These are phyloP conservation scores for Echinochloa phyllopogon DNA, from an alignment of 176 grass and related monocot species.

Conservation along the genomic window DNA sequence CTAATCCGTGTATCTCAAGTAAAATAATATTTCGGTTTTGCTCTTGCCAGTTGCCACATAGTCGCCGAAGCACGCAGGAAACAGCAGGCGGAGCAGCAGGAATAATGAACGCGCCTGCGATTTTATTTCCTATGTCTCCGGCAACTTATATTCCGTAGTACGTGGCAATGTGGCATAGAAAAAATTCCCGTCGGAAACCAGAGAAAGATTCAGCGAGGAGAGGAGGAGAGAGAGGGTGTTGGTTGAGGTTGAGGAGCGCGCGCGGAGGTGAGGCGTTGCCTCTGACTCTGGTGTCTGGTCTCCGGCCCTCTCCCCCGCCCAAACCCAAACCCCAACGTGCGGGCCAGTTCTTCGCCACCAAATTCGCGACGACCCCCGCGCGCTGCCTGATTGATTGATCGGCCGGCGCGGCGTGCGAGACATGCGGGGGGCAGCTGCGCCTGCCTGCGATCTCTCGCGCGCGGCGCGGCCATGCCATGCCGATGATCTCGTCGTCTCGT, in stretches of 20 bases:
- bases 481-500: constrained; percentile 26
- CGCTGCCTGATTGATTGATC: constrained; percentile 17
- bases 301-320: neutral
- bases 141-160: constrained; percentile 10
- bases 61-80: constrained; percentile 20
- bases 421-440: neutral
- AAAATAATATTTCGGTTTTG: neutral
- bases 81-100: neutral
- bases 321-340: constrained; percentile 39
- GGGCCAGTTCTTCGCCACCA: constrained; percentile 25
- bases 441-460: neutral
- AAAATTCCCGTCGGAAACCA: neutral
- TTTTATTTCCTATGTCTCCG: constrained; percentile 27
- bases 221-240: neutral
- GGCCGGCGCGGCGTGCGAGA: constrained; percentile 25
- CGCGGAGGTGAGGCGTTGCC: neutral
- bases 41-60: neutral
- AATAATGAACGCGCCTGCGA: neutral
- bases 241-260: neutral
- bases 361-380: constrained; percentile 40
- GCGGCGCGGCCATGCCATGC: neutral
- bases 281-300: neutral
- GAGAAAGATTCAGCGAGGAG: neutral
- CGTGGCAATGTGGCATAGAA: constrained; percentile 24
- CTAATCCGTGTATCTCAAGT: neutral